Evolutionary conservation across 2,329 filamentous ascomycete genomes (phyloP).

Genomic region (Colletotrichum aenigma): DNA sequence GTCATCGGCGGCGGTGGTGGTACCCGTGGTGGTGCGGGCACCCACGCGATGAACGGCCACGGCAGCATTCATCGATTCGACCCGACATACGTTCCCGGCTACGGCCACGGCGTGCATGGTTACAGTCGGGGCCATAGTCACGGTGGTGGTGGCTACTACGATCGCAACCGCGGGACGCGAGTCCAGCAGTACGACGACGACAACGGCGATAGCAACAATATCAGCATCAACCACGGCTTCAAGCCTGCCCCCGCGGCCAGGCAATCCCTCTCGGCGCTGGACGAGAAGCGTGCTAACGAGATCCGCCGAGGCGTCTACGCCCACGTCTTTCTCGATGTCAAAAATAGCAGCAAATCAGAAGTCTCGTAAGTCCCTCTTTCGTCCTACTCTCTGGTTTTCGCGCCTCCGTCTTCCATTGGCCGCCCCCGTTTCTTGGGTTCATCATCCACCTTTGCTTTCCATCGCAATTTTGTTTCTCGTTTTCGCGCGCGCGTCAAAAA

Average conservation of each 20-base stretch:
- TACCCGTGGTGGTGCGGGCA: neutral
- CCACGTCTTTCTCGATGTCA: constrained; percentile 20
- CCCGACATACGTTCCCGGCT: neutral
- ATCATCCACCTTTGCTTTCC: neutral
- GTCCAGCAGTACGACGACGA: neutral
- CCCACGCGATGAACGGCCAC: neutral
- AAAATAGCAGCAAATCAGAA: constrained; percentile 24
- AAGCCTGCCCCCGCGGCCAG: neutral
- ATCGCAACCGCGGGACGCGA: neutral
- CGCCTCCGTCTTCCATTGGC: neutral
- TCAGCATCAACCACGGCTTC: neutral
- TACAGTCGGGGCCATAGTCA: neutral
- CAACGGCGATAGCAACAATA: neutral
- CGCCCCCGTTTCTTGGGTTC: neutral
- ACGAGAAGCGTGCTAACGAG: constrained; percentile 22
- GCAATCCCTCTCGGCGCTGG: constrained; percentile 23
- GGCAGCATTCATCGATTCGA: constrained; percentile 5
- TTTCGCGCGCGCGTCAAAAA: neutral
- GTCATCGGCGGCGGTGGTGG: neutral
- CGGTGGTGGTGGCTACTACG: neutral
- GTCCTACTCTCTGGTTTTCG: neutral
- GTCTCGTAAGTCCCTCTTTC: constrained; percentile 24
- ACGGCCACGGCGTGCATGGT: neutral
- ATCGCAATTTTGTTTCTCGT: neutral
- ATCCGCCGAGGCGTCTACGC: constrained; percentile 19